Evolutionary conservation across 23 red algal species (phyloP), one percentile per base, ranked within the genome.

Genomic region (Gracilaria domingensis): DNA sequence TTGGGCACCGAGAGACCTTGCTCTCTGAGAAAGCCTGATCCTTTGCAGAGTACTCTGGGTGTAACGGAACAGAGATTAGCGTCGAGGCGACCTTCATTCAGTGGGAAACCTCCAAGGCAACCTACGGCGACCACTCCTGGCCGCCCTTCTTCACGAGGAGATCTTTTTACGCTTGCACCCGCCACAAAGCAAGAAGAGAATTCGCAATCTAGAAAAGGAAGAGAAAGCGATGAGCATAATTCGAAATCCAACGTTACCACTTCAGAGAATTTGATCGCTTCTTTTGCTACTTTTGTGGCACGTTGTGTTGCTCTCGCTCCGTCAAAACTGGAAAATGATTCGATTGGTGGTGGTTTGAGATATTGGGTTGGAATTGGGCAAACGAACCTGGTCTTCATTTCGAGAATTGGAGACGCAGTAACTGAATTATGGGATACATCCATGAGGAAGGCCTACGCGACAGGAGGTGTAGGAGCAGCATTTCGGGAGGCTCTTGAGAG

Each of bases 331-430:
- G 48, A 26, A 7, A 82, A 58, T 23, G 74, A 87, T 59, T 88
- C 92, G 21, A 75, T 82, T 73, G 75, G 74, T 24, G 82, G 92
- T 23, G 92, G 92, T 53, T 23, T 81, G 58, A 70, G 92, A 24
- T 94, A 88, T 74, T 94, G 92, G 92, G 58, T 79, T 8, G 84
- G 92, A 24, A 75, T 94, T 49, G 92, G 83, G 8, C 78, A 77
- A 39, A 51, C 75, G 18, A 80, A 73, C 50, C 29, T 75, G 40
- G 92, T 83, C 23, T 77, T 94, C 29, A 82, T 94, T 34, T 67
- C 71, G 1, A 83, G 80, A 38, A 87, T 94, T 47, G 92, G 92
- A 30, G 82, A 87, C 51, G 81, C 82, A 49, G 92, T 94, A 4
- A 87, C 76, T 40, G 92, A 94, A 48, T 49, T 94, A 34, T 86